Evolutionary conservation across 2,329 filamentous ascomycete species (phyloP), one percentile per base, ranked within the genome.

Genomic region (Alternaria brassicae): DNA sequence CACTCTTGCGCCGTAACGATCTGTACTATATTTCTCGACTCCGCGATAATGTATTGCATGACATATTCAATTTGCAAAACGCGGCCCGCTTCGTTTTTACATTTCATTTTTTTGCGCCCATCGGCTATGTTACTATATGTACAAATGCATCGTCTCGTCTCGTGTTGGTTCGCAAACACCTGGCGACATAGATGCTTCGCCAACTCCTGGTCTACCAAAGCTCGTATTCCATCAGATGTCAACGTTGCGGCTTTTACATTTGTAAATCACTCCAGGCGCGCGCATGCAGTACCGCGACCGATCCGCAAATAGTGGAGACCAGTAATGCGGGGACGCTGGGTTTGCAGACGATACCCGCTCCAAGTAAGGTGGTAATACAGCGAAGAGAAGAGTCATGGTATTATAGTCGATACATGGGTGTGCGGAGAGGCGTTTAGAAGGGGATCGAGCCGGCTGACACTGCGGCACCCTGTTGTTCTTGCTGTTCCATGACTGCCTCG

Each of bases 401-500:
- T 73, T 74, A 73, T 72, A 62, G 66, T 70, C 67, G 69, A 56
- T 74, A 74, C 68, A 71, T 61, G 57, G 63, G 60, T 65, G 52
- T 58, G 50, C 50, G 56, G 58, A 40, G 54, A 53, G 56, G 58
- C 37, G 63, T 70, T 72, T 79, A 80, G 62, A 80, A 80, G n/a
- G 78, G 78, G 53, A 78, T 78, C 23, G 77, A 68, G 30, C 71
- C 70, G 19, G 70, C 68, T 25, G 72, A 68, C 53, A 63, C 53
- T 34, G 64, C 67, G 42, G 63, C 68, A 41, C 67, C 72, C 21
- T 64, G 60, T 54, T 66, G 63, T 63, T 80, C 76, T 72, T 78
- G 75, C 60, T 78, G 74, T 65, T 77, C 74, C 75, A 79, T 79
- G 52, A 79, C 74, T 52, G 78, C 78, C 65, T 77, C 72, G 61